These are phyloP conservation scores for Tylopilus vinaceipallidus DNA, from an alignment of 768 basidiomycete genomes.

Conservation along the genomic window DNA sequence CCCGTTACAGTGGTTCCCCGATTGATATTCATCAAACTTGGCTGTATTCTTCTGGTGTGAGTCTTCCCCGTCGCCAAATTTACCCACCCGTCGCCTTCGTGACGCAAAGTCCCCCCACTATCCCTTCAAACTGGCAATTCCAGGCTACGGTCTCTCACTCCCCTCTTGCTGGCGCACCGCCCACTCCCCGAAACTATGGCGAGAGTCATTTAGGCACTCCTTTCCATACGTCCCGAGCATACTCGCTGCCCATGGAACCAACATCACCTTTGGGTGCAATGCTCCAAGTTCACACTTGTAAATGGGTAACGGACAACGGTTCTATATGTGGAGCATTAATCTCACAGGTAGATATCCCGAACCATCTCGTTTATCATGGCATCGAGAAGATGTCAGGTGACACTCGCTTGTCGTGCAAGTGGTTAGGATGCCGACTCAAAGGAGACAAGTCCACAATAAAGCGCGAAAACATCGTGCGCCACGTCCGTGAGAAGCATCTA, in stretches of 20 bases:
- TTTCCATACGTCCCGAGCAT: neutral
- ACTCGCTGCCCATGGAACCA: neutral
- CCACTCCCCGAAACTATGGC: neutral
- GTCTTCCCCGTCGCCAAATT: neutral
- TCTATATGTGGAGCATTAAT: neutral
- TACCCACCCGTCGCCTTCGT: no score
- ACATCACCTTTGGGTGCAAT: neutral
- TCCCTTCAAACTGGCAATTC: neutral
- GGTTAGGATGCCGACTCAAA: constrained; percentile 8
- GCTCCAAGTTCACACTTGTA: neutral
- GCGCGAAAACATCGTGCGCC: constrained; percentile 15
- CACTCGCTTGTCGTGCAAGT: neutral
- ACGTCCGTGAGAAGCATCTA: constrained; percentile 16
- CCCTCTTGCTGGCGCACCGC: no score
- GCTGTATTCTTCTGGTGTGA: neutral
- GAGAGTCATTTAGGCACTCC: neutral
- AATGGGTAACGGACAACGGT: constrained; percentile 6
- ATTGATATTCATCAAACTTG: neutral
- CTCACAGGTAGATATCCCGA: neutral
- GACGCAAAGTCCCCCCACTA: neutral
- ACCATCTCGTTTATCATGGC: constrained; percentile 12
- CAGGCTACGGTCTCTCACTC: neutral
- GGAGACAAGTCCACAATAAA: constrained; percentile 1
- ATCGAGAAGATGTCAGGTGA: neutral
- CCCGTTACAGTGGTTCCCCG: neutral